Evolutionary conservation across 2,329 filamentous ascomycete genomes (phyloP).

Genomic region (Fusarium nematophilum): DNA sequence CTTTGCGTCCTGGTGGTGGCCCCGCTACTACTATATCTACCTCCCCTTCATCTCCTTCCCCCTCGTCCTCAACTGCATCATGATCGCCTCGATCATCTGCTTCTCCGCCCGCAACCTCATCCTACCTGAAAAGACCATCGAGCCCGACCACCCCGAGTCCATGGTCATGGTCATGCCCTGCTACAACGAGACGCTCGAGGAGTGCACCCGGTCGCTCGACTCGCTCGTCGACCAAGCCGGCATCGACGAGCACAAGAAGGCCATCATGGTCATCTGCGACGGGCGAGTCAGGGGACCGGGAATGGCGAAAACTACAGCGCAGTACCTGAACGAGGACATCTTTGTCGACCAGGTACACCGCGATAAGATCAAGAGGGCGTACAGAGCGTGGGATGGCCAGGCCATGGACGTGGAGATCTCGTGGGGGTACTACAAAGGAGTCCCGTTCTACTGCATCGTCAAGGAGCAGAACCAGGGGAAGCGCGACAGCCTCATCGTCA

Average conservation of each 20-base stretch:
- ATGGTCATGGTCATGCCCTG: conserved; percentile 55
- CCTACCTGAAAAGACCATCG: conserved; percentile 27
- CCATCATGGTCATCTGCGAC: conserved; percentile 42
- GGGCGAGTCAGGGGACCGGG: conserved; percentile 38
- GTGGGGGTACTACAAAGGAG: conserved; percentile 52
- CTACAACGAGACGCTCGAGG: conserved; percentile 56
- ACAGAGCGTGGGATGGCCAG: conserved; percentile 53
- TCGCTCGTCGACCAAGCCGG: conserved; percentile 39
- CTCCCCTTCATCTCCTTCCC: conserved; percentile 43
- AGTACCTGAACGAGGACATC: conserved; percentile 55
- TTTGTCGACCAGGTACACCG: conserved; percentile 44
- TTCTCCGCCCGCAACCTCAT: conserved; percentile 29
- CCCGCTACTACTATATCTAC: conserved; percentile 39
- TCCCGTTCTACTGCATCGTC: conserved; percentile 55
- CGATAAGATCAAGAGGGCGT: conserved; percentile 48
- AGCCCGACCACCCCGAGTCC: conserved; percentile 43
- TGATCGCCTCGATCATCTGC: conserved; percentile 38
- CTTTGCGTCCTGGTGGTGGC: conserved; percentile 42
- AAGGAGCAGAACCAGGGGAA: conserved; percentile 58
- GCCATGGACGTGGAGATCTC: conserved; percentile 52
- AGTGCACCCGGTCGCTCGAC: conserved; percentile 49
- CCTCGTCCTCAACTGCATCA: conserved; percentile 40
- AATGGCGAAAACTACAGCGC: conserved; percentile 39
- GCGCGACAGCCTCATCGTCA: conserved; percentile 55
- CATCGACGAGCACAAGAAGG: conserved; percentile 35